Conservation (phyloP, 768 basidiomycete genomes). For the Mycena polygramma region DNA sequence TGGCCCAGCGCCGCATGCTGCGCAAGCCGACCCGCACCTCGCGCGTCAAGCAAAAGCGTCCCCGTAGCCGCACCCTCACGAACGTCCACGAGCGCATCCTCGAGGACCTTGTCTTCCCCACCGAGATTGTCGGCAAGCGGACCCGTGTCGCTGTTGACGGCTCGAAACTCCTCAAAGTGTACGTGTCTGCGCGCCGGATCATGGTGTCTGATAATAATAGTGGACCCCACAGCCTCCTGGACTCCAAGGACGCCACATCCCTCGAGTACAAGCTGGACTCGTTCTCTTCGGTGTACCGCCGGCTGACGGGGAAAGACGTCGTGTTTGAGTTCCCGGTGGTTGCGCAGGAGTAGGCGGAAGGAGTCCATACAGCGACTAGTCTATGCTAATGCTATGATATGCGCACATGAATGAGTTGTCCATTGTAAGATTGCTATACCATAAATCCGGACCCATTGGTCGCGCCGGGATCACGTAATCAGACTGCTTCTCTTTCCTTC, state of each 20-base stretch:
- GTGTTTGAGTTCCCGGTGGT: slow-evolving; percentile 92
- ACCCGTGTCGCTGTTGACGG: slow-evolving; percentile 95
- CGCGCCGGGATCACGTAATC: no score
- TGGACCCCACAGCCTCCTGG: slow-evolving; percentile 80
- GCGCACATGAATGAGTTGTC: not conserved
- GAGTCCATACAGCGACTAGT: slow-evolving; percentile 36
- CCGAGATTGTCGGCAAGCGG: slow-evolving; percentile 99
- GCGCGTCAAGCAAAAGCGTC: slow-evolving; percentile 95
- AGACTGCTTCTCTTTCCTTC: not conserved
- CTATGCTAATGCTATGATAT: slow-evolving; percentile 27
- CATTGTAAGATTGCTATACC: not conserved
- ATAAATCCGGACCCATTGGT: no score
- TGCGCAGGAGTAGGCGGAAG: slow-evolving; percentile 71
- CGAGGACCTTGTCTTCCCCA: slow-evolving; percentile 98
- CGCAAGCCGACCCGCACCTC: slow-evolving; percentile 96
- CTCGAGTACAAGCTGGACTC: slow-evolving; percentile 99
- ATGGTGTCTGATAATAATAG: slow-evolving; percentile 14
- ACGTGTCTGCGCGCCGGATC: slow-evolving; percentile 53
- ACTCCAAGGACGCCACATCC: slow-evolving; percentile 97
- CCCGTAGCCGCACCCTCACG: slow-evolving; percentile 96
- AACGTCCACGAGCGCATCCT: slow-evolving; percentile 98
- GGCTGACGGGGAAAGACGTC: slow-evolving; percentile 97
- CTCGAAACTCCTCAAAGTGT: slow-evolving; percentile 98
- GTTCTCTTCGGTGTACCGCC: slow-evolving; percentile 96
- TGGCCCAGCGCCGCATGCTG: slow-evolving; percentile 98